phyloP scores from a whole-genome alignment of 2,329 filamentous ascomycete species.

The Fusarium avenaceum region DNA sequence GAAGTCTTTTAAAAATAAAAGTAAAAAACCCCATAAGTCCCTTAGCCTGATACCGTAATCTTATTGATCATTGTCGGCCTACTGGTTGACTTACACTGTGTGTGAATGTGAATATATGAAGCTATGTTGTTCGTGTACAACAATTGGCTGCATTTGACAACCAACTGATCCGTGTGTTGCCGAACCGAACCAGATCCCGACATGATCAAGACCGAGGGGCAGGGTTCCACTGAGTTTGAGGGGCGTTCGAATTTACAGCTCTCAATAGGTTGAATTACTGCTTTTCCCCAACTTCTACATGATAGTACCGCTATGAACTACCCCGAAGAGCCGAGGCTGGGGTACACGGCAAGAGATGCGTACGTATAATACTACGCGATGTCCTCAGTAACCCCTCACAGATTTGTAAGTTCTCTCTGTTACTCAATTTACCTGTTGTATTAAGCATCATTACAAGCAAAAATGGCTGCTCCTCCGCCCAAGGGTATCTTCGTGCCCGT shows the following conservation, averaged over 20 bases:
- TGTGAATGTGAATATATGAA: too few relatives aligned
- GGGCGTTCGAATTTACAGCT: conserved; percentile 3
- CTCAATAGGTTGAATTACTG: conserved; percentile 25
- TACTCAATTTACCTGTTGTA: neutral
- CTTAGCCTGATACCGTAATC: too few relatives aligned
- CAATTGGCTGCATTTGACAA: neutral
- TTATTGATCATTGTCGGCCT: too few relatives aligned
- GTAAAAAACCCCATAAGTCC: too few relatives aligned
- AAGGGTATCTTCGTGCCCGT: conserved; percentile 71
- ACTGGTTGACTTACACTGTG: too few relatives aligned
- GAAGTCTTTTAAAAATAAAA: too few relatives aligned
- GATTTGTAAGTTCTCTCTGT: neutral
- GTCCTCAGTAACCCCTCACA: conserved; percentile 33
- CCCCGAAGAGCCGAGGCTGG: conserved; percentile 44
- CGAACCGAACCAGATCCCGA: neutral
- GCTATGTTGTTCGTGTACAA: too few relatives aligned
- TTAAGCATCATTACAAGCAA: neutral
- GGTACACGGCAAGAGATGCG: conserved; percentile 15
- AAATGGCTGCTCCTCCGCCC: conserved; percentile 57
- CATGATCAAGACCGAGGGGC: conserved; percentile 10
- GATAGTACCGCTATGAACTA: conserved; percentile 41
- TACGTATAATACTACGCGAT: conserved; percentile 42
- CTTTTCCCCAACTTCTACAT: conserved; percentile 29
- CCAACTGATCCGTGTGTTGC: neutral
- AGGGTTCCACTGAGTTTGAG: conserved; percentile 24